Evolutionary conservation across 257 asterid species (phyloP).

Genomic region (Gentiana straminea): DNA sequence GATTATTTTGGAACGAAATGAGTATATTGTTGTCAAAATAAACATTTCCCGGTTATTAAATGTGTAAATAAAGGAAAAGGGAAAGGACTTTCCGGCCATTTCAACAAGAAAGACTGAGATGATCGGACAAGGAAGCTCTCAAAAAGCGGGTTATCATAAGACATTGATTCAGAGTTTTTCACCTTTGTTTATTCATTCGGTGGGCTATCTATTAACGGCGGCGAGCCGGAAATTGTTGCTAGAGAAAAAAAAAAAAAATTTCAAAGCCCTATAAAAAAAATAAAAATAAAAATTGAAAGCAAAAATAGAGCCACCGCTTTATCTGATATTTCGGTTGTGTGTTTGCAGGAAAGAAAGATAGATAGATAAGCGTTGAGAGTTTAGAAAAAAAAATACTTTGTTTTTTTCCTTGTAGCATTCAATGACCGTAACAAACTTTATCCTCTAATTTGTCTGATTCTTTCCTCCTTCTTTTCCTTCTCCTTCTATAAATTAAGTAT

Average conservation of each 20-base stretch:
- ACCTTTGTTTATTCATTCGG: slow-evolving; percentile 7
- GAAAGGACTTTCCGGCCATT: slow-evolving; percentile 8
- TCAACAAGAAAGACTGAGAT: slow-evolving; percentile 5
- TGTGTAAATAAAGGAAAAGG: slow-evolving; percentile 5
- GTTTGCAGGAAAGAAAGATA: slow-evolving; percentile 11
- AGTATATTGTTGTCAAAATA: too few species aligned
- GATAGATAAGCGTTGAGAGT: slow-evolving; percentile 3
- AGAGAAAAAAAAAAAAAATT: slow-evolving; percentile 7
- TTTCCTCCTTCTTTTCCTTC: not conserved
- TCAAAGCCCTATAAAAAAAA: not conserved
- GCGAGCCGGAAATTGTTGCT: slow-evolving; percentile 2
- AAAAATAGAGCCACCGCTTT: slow-evolving; percentile 11
- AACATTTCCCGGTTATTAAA: too few species aligned
- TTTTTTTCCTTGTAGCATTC: slow-evolving; percentile 16
- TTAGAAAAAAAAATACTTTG: slow-evolving; percentile 11
- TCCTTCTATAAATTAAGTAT: slow-evolving; percentile 3
- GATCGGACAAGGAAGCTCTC: slow-evolving; percentile 26
- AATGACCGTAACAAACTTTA: slow-evolving; percentile 13
- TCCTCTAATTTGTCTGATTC: not conserved
- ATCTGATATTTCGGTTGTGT: slow-evolving; percentile 7
- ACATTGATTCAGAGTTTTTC: slow-evolving; percentile 7
- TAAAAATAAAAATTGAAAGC: too few species aligned
- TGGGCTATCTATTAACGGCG: not conserved
- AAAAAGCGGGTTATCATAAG: slow-evolving; percentile 12
- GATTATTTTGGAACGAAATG: too few species aligned